phyloP scores from a whole-genome alignment of 139 green algal genomes.

The Axilococcus clingmanii region DNA sequence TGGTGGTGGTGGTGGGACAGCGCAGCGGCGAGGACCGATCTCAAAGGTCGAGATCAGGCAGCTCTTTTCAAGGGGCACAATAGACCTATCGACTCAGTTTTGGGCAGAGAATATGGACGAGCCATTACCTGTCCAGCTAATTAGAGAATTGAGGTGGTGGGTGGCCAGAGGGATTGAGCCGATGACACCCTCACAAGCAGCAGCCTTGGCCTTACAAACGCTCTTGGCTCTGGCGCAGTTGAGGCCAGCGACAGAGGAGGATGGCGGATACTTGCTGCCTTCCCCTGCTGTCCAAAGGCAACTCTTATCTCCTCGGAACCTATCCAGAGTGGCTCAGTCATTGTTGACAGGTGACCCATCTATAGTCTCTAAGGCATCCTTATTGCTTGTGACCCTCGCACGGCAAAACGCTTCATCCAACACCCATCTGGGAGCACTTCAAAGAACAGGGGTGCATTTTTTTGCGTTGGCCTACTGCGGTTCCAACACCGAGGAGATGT shows the following conservation, averaged over 20 bases:
- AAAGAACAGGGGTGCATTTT: constrained; percentile 78
- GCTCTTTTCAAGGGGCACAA: constrained; percentile 30
- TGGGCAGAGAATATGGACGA: constrained; percentile 53
- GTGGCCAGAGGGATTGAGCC: constrained; percentile 20
- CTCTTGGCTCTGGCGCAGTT: constrained; percentile 53
- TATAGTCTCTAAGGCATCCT: constrained; percentile 50
- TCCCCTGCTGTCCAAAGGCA: constrained; percentile 58
- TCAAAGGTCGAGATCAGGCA: constrained; percentile 59
- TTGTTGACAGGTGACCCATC: constrained; percentile 67
- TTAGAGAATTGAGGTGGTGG: constrained; percentile 79
- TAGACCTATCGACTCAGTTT: constrained; percentile 34
- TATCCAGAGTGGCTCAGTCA: constrained; percentile 53
- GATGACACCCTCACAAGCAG: constrained; percentile 16
- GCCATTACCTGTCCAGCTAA: constrained; percentile 25
- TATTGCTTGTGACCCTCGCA: constrained; percentile 57
- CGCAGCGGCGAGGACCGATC: constrained; percentile 46
- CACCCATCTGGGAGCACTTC: constrained; percentile 67
- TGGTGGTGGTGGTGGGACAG: not conserved
- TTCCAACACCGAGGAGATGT: constrained; percentile 64
- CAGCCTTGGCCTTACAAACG: constrained; percentile 29
- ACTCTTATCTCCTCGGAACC: constrained; percentile 48
- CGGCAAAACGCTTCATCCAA: constrained; percentile 42
- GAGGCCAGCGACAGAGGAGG: constrained; percentile 46
- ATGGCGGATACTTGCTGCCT: constrained; percentile 48
- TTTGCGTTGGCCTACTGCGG: constrained; percentile 82